Evolutionary conservation across 2,329 filamentous ascomycete species (phyloP).

Genomic region (Didymella exigua): DNA sequence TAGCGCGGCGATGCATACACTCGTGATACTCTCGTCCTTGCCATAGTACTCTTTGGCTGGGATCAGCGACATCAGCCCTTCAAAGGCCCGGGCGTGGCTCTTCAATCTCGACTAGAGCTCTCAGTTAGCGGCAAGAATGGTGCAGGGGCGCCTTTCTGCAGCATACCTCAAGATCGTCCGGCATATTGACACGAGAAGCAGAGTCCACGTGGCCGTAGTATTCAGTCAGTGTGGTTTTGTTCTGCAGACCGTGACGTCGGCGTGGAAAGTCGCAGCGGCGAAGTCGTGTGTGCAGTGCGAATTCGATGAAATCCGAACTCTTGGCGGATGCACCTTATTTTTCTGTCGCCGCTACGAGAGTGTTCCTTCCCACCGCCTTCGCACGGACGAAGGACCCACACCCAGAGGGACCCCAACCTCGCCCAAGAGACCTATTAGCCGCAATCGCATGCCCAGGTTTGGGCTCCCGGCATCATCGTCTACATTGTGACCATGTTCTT

Average conservation of each 20-base stretch:
- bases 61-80: constrained; percentile 84
- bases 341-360: not conserved
- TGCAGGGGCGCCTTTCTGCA: constrained; percentile 26
- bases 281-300: constrained; percentile 45
- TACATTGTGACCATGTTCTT: constrained; percentile 18
- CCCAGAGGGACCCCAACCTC: constrained; percentile 1
- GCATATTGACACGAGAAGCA: constrained; percentile 33
- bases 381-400: constrained; percentile 18
- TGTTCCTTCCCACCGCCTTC: constrained; percentile 8
- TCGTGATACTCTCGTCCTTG: constrained; percentile 68
- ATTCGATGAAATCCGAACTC: constrained; percentile 24
- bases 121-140: constrained; percentile 36
- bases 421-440: not conserved
- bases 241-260: constrained; percentile 15
- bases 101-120: constrained; percentile 58
- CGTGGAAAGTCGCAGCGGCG: constrained; percentile 20
- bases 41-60: constrained; percentile 91
- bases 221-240: not conserved
- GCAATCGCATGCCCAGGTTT: constrained; percentile 17
- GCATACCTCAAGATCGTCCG: constrained; percentile 52
- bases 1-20: constrained; percentile 62
- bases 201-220: not conserved
- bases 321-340: constrained; percentile 11
- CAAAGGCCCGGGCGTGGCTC: constrained; percentile 74
- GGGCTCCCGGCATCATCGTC: constrained; percentile 21